Evolutionary conservation across 768 basidiomycete genomes (phyloP).

Genomic region (Mycena filopes): DNA sequence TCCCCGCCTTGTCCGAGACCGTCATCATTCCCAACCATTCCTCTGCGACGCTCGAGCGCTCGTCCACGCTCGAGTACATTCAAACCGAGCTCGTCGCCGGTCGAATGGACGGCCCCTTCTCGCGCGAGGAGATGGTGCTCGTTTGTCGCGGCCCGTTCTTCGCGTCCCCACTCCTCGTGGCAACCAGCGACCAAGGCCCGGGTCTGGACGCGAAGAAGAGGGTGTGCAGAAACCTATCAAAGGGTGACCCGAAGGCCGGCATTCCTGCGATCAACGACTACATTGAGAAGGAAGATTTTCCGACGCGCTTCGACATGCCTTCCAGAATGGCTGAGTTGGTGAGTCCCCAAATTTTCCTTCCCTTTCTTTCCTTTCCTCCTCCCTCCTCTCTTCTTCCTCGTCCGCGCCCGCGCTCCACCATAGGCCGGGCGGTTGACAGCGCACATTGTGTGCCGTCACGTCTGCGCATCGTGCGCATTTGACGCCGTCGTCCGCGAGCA

Average conservation of each 20-base stretch:
- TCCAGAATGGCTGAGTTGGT: constrained; percentile 28
- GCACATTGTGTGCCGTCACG: no score
- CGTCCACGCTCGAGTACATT: constrained; percentile 31
- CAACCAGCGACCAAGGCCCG: constrained; percentile 25
- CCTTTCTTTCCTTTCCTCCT: no score
- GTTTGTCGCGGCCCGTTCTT: constrained; percentile 42
- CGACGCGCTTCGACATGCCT: constrained; percentile 31
- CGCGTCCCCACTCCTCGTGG: constrained; percentile 42
- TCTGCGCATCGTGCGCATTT: no score
- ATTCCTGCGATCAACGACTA: constrained; percentile 32
- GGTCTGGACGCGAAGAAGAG: constrained; percentile 22
- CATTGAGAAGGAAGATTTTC: constrained; percentile 33
- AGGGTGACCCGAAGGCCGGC: constrained; percentile 6
- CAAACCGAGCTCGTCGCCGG: constrained; percentile 17
- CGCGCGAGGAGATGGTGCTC: constrained; percentile 30
- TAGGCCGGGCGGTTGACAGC: no score
- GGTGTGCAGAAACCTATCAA: constrained; percentile 37
- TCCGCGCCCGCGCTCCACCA: no score
- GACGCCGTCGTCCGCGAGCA: no score
- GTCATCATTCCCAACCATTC: constrained; percentile 31
- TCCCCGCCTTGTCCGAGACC: constrained; percentile 21
- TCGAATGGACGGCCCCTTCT: constrained; percentile 36
- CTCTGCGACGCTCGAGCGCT: constrained; percentile 15
- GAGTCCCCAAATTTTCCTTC: no score
- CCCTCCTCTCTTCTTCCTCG: no score